A percentile compares a stretch with the other conserved stretches of the same genome.
Evolutionary conservation across 2,329 filamentous ascomycete genomes (phyloP).

Genomic region (Nothophoma quercina): DNA sequence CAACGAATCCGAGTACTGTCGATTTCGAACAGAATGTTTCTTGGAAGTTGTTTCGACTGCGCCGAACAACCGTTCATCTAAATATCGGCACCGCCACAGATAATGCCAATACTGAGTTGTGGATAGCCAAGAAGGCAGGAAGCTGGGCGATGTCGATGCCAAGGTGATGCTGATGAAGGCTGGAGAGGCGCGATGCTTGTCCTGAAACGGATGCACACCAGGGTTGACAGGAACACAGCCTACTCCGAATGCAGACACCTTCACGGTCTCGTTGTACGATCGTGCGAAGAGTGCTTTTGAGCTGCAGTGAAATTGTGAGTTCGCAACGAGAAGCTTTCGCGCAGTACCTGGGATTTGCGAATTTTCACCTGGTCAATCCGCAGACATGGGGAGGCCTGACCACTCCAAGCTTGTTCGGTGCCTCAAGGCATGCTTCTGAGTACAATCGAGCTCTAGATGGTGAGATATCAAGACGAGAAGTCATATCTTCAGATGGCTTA

Average conservation of each 20-base stretch:
- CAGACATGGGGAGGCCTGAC: no score
- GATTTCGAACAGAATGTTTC: conserved; percentile 1
- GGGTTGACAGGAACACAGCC: not conserved
- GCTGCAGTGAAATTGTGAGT: no score
- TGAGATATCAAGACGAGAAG: no score
- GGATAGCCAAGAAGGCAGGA: conserved; percentile 1
- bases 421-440: no score
- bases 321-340: no score
- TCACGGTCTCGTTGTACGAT: not conserved
- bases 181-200: not conserved
- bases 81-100: conserved; percentile 11
- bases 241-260: not conserved
- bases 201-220: conserved; percentile 2
- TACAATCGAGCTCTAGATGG: no score
- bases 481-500: no score
- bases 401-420: no score
- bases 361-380: no score
- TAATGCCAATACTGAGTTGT: conserved; percentile 1
- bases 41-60: conserved; percentile 14
- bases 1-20: not conserved
- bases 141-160: not conserved
- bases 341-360: no score
- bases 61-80: conserved; percentile 23
- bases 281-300: no score
- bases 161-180: conserved; percentile 1